Evolutionary conservation across 2,329 filamentous ascomycete species (phyloP).

Genomic region (Scedosporium apiospermum): DNA sequence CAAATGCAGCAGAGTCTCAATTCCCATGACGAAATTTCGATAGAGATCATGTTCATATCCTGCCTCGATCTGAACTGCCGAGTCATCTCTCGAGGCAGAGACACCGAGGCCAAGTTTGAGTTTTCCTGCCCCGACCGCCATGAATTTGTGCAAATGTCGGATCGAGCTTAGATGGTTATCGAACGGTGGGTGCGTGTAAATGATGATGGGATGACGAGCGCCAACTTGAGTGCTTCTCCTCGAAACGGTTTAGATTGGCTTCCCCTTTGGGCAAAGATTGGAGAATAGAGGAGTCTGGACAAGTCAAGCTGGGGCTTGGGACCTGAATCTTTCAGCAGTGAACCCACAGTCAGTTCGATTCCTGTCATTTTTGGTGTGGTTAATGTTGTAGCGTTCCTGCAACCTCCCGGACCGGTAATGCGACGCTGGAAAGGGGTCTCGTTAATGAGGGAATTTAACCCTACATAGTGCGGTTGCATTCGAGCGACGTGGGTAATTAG

Average conservation of each 20-base stretch:
- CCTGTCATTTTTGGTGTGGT: not conserved
- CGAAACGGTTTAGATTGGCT: not conserved
- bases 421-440: not conserved
- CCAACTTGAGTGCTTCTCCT: not conserved
- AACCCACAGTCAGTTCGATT: not conserved
- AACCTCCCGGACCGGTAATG: not conserved
- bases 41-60: no score
- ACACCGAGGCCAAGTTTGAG: not conserved
- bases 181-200: not conserved
- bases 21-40: not conserved
- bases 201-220: not conserved
- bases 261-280: not conserved
- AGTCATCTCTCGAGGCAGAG: not conserved
- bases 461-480: not conserved
- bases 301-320: not conserved
- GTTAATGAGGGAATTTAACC: not conserved
- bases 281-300: not conserved
- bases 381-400: not conserved
- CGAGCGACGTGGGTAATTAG: not conserved
- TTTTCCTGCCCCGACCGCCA: not conserved
- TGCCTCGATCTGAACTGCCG: no score
- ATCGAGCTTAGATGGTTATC: not conserved
- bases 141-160: not conserved
- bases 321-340: not conserved
- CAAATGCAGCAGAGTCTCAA: not conserved